Evolutionary conservation across 345 rosid genomes (phyloP), one percentile per base, ranked within the genome.

Genomic region (Trapa incisa): DNA sequence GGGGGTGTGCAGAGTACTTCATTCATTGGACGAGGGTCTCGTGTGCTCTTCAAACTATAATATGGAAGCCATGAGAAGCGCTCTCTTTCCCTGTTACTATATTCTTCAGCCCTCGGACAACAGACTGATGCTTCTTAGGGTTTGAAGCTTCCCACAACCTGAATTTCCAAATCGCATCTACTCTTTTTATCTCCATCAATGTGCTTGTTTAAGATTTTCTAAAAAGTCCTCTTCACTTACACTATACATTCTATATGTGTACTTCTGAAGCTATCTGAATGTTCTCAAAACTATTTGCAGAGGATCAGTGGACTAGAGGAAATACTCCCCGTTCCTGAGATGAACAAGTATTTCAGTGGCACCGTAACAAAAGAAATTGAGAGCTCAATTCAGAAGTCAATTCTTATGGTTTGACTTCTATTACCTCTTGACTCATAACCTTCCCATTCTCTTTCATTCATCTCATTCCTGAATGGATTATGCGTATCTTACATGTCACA

Each of bases 51-150:
- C 98, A 64, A 73, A 77, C 58, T 81, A 88, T 75, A 85, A 87
- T 76, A 33, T 81, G 69, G 88, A 89, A 71, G 78, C 92, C 43
- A 82, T 75, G 92, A 75, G 37, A 71, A 75, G 73, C 62, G 82
- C 81, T 65, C 70, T 78, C 37, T 85, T 89, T 77, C 78, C 73
- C 45, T 92, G 92, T 75, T 89, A 80, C 72, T 92, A 89, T 75
- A 75, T 89, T 68, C 98, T 92, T 78, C 95, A 83, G 76, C 95
- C 98, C 52, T 92, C 96, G 72, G 86, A 82, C 29, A 78, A 81
- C 74, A 95, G 98, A 65, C 91, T 88, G 11, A 86, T 92, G 96
- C 87, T 92, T 82, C 89, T 92, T 64, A 86, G 92, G 92, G 98
- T 89, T 75, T 77, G 71, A 72, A 41, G 5, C 45, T 22, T 63